Conservation (phyloP, 192 early-diverging fungal genomes). For the Paraglomus occultum region DNA sequence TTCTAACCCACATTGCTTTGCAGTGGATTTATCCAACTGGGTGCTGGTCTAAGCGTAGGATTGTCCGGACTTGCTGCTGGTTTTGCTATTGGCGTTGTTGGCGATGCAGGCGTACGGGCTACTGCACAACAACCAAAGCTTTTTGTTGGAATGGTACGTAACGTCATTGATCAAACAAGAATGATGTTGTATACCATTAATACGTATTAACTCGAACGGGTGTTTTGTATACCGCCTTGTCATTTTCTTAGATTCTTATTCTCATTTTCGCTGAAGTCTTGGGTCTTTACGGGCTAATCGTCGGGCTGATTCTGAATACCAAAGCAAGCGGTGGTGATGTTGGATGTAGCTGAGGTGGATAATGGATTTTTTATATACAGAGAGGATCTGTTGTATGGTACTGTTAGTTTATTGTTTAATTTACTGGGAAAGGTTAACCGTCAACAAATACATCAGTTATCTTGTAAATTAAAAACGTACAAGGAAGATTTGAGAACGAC, state of each 20-base stretch:
- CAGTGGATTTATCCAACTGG: constrained; percentile 76
- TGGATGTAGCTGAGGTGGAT: background rate
- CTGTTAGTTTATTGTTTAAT: too few relatives aligned
- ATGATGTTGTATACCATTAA: background rate
- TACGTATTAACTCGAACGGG: background rate
- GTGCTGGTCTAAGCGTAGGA: constrained; percentile 78
- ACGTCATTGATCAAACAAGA: background rate
- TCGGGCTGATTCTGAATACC: constrained; percentile 82
- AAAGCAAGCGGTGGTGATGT: constrained; percentile 51
- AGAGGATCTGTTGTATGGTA: too few relatives aligned
- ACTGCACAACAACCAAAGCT: constrained; percentile 76
- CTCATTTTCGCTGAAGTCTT: constrained; percentile 90
- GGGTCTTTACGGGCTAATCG: constrained; percentile 84
- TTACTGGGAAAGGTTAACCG: too few relatives aligned
- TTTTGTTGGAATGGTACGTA: constrained; percentile 75
- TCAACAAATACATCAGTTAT: too few relatives aligned
- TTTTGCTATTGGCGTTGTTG: constrained; percentile 89
- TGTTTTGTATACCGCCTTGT: too few relatives aligned
- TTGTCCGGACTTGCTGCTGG: constrained; percentile 84
- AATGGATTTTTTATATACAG: too few relatives aligned
- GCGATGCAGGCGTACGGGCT: constrained; percentile 84
- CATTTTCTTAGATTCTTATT: constrained; percentile 60
- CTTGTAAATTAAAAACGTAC: too few relatives aligned
- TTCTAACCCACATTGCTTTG: constrained; percentile 3
- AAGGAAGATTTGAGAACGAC: too few relatives aligned